These are phyloP conservation scores for Colletotrichum aenigma DNA, from an alignment of 2,329 filamentous ascomycete genomes.

Conservation along the genomic window DNA sequence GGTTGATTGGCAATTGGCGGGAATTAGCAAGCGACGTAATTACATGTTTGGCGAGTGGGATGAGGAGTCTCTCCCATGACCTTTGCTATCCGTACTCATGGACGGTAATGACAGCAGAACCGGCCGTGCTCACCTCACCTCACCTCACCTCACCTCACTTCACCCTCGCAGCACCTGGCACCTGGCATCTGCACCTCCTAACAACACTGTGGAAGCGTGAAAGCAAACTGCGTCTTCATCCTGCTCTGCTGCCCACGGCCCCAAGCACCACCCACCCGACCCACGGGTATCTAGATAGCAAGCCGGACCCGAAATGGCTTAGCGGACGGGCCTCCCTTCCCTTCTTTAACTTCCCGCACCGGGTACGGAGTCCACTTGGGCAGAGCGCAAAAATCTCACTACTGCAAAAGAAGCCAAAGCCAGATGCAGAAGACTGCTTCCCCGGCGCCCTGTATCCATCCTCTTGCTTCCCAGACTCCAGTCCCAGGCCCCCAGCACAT, in stretches of 20 bases:
- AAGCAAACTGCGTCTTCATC: background rate
- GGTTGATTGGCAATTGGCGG: background rate
- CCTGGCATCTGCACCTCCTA: background rate
- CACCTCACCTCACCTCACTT: background rate
- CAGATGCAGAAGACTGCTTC: background rate
- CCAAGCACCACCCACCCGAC: background rate
- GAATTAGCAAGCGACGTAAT: background rate
- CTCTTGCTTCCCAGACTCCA: background rate
- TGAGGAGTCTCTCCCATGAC: background rate
- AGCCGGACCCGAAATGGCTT: constrained; percentile 6
- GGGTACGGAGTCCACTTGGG: background rate
- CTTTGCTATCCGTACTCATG: background rate
- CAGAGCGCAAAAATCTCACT: background rate
- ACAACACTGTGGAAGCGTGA: background rate
- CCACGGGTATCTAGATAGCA: constrained; percentile 9
- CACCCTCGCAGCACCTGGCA: background rate
- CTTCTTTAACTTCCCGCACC: background rate
- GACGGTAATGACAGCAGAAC: background rate
- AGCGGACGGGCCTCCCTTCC: constrained; percentile 8
- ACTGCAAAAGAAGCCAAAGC: background rate
- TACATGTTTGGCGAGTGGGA: background rate
- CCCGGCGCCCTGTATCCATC: constrained; percentile 1
- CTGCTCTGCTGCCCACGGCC: background rate
- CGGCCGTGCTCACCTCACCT: background rate
- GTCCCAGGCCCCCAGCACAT: background rate